Evolutionary conservation across 768 basidiomycete genomes (phyloP).

Genomic region (Termitomyces sp.): DNA sequence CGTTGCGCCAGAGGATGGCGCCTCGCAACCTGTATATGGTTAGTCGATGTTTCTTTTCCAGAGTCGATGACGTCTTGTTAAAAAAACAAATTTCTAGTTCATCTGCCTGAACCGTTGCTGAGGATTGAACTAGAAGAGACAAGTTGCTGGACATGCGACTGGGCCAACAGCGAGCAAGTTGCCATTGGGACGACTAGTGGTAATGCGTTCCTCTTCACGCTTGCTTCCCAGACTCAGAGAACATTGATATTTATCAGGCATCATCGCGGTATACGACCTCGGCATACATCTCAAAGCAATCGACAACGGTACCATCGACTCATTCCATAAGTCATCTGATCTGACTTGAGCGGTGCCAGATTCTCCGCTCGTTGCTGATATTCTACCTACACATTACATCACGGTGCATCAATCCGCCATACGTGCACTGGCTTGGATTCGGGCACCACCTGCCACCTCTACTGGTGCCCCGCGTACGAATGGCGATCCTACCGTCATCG

Average conservation of each 20-base stretch:
- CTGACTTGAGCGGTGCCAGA: conserved; percentile 11
- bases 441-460: conserved; percentile 50
- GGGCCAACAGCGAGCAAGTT: conserved; percentile 81
- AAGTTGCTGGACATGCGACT: conserved; percentile 77
- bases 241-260: conserved; percentile 39
- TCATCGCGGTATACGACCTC: conserved; percentile 55
- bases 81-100: conserved; percentile 35
- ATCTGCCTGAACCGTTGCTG: conserved; percentile 57
- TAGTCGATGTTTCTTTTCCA: conserved; percentile 12
- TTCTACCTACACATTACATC: conserved; percentile 71
- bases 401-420: conserved; percentile 76
- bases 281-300: conserved; percentile 33
- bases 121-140: conserved; percentile 74
- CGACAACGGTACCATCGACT: conserved; percentile 24
- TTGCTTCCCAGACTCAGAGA: conserved; percentile 51
- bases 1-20: conserved; percentile 23
- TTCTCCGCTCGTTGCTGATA: conserved; percentile 25
- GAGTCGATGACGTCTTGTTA: not conserved
- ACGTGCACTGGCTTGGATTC: conserved; percentile 71
- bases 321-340: not conserved
- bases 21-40: conserved; percentile 45
- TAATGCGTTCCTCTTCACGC: conserved; percentile 19
- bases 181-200: conserved; percentile 86
- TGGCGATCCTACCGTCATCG: conserved; percentile 66
- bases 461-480: conserved; percentile 40